These are phyloP conservation scores for Sanghuangporus sanghuang DNA, from an alignment of 1,284 basidiomycete species.

Conservation along the genomic window DNA sequence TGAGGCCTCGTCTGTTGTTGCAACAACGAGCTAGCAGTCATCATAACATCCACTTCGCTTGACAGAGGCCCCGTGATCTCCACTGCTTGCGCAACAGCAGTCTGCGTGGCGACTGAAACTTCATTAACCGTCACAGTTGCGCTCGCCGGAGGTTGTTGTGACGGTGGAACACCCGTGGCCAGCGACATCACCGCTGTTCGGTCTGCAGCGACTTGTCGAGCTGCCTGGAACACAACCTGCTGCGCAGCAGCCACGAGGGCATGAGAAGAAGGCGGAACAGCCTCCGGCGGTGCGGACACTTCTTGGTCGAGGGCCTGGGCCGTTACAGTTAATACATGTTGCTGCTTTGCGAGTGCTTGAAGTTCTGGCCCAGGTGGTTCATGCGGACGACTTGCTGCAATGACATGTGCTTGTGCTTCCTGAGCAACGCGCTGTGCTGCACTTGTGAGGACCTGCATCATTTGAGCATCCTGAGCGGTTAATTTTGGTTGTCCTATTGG, in stretches of 20 bases:
- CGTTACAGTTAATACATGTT: slow-evolving; percentile 71
- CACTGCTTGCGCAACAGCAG: slow-evolving; percentile 63
- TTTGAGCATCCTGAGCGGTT: slow-evolving; percentile 48
- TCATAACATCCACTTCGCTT: slow-evolving; percentile 63
- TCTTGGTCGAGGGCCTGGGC: slow-evolving; percentile 71
- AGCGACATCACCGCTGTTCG: slow-evolving; percentile 39
- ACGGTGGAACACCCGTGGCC: slow-evolving; percentile 31
- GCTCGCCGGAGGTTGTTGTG: slow-evolving; percentile 29
- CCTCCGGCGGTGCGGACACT: slow-evolving; percentile 45
- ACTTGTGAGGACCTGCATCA: slow-evolving; percentile 68
- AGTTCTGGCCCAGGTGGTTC: slow-evolving; percentile 43
- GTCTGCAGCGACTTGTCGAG: slow-evolving; percentile 58
- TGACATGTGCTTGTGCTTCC: slow-evolving; percentile 63
- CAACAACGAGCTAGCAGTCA: slow-evolving; percentile 58
- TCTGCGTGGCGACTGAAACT: slow-evolving; percentile 71
- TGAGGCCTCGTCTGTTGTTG: slow-evolving; percentile 33
- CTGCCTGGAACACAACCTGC: slow-evolving; percentile 73
- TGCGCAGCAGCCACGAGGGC: slow-evolving; percentile 67
- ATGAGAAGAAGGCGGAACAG: slow-evolving; percentile 35
- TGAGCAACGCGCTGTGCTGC: slow-evolving; percentile 72
- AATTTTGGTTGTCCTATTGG: slow-evolving; percentile 23
- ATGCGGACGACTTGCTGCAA: slow-evolving; percentile 41
- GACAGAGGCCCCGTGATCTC: slow-evolving; percentile 56
- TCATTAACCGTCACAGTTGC: slow-evolving; percentile 70
- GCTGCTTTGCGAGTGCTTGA: slow-evolving; percentile 70